Evolutionary conservation across 1,284 basidiomycete genomes (phyloP).

Genomic region (Cryptococcus sp.): DNA sequence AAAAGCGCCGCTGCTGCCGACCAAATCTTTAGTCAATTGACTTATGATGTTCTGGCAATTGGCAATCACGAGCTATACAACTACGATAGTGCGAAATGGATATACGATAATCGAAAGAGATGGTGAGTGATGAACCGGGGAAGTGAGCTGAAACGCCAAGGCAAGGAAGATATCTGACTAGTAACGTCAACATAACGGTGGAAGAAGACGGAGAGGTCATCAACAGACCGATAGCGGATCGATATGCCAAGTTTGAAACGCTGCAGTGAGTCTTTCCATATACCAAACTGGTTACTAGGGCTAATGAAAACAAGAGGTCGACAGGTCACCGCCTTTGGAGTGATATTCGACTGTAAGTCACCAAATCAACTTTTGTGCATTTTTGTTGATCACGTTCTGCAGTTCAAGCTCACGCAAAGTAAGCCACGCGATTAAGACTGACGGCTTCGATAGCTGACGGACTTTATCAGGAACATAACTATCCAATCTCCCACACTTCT

Average conservation of each 20-base stretch:
- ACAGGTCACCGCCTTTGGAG: slow-evolving; percentile 70
- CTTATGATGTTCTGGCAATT: slow-evolving; percentile 77
- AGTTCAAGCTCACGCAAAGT: slow-evolving; percentile 41
- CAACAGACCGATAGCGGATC: slow-evolving; percentile 50
- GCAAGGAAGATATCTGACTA: slow-evolving; percentile 71
- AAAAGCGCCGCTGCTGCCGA: slow-evolving; percentile 67
- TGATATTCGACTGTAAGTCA: slow-evolving; percentile 59
- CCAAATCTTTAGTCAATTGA: slow-evolving; percentile 67
- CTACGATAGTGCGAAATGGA: slow-evolving; percentile 69
- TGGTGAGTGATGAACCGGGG: slow-evolving; percentile 25
- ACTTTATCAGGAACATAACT: slow-evolving; percentile 54
- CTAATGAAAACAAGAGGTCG: slow-evolving; percentile 50
- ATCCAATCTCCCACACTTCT: slow-evolving; percentile 68
- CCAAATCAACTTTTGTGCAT: background rate
- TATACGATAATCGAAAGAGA: slow-evolving; percentile 64
- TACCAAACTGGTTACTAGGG: background rate
- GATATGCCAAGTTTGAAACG: slow-evolving; percentile 70
- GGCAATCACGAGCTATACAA: slow-evolving; percentile 87
- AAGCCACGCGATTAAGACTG: slow-evolving; percentile 1
- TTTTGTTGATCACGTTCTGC: background rate
- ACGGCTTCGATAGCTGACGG: no score
- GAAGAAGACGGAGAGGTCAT: slow-evolving; percentile 50
- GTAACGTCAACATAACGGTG: slow-evolving; percentile 78
- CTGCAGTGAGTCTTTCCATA: slow-evolving; percentile 53
- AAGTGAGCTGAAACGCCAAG: slow-evolving; percentile 26